A percentile compares a stretch with the other conserved stretches of the same genome.
These are phyloP conservation scores for Stagonosporopsis rhizophila DNA, from an alignment of 2,329 filamentous ascomycete genomes.

Conservation along the genomic window DNA sequence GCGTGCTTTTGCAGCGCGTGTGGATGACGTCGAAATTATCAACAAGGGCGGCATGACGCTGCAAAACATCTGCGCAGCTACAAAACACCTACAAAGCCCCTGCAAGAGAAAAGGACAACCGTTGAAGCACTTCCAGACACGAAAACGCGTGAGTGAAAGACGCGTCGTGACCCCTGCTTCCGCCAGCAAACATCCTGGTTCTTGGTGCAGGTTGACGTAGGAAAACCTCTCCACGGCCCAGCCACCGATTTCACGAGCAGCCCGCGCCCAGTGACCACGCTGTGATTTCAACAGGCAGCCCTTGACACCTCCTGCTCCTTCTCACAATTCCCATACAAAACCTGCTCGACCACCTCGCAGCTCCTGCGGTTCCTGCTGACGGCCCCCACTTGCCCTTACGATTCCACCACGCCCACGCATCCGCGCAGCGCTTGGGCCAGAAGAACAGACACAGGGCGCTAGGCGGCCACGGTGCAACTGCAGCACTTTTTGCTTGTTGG, in stretches of 20 bases:
- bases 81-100: not conserved
- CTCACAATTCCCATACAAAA: constrained; percentile 6
- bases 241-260: constrained; percentile 17
- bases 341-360: constrained; percentile 2
- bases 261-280: constrained; percentile 5
- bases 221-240: constrained; percentile 18
- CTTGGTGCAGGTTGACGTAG: constrained; percentile 16
- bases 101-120: not conserved
- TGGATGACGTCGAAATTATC: constrained; percentile 6
- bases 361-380: constrained; percentile 10
- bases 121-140: not conserved
- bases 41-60: not conserved
- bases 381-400: constrained; percentile 7
- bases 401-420: not conserved
- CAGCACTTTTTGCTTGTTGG: constrained; percentile 19
- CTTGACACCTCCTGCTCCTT: constrained; percentile 6
- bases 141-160: constrained; percentile 11
- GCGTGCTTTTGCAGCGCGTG: not conserved
- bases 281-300: constrained; percentile 9
- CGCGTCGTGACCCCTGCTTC: constrained; percentile 18
- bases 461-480: constrained; percentile 8
- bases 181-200: constrained; percentile 15
- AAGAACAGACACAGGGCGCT: constrained; percentile 15
- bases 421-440: constrained; percentile 11
- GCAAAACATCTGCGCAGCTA: not conserved